Evolutionary conservation across 441 rosid species (phyloP), one percentile per base, ranked within the genome.

Genomic region (Melastoma candidum): DNA sequence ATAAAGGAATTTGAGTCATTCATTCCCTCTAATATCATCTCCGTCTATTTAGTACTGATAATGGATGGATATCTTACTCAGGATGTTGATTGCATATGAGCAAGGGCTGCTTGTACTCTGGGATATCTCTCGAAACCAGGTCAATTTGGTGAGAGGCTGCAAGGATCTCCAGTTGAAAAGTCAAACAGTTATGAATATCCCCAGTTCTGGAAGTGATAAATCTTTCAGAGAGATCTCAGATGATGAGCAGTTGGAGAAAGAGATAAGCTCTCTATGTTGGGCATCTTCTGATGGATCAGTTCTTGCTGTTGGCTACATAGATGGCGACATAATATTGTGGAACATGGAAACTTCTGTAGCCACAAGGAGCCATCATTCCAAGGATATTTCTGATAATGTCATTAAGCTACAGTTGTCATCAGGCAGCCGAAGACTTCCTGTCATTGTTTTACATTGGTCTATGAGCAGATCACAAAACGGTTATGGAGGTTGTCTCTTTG

Each of bases 241-340:
- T 57, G 57, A 68, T 63, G 83, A 75, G 53, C 72, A 46, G 26
- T 73, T 58, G 60, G 85, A 71, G 54, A 82, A 82, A 74, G 81
- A 82, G 71, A 79, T 82, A 63, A 71, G 78, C 71, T 72, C 83
- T 63, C 63, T 82, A 54, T 82, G 89, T 72, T 82, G 89, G 89
- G 83, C 85, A 60, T 71, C 83, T 46, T 57, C 70, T 47, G 78
- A 79, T 65, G 89, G 89, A 53, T 79, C 89, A 51, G 58, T 77
- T 68, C 81, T 82, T 61, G 83, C 83, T 50, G 83, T 74, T 56
- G 89, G 89, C 64, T 82, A 77, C 72, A 75, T 75, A 49, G 89
- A 79, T 63, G 85, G 89, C 58, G 89, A 82, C 75, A 72, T 79
- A 66, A 47, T 75, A 66, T 67, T 82, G 60, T 82, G 85, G 89